phyloP scores from a whole-genome alignment of 257 asterid species.

The Ilex asprella region DNA sequence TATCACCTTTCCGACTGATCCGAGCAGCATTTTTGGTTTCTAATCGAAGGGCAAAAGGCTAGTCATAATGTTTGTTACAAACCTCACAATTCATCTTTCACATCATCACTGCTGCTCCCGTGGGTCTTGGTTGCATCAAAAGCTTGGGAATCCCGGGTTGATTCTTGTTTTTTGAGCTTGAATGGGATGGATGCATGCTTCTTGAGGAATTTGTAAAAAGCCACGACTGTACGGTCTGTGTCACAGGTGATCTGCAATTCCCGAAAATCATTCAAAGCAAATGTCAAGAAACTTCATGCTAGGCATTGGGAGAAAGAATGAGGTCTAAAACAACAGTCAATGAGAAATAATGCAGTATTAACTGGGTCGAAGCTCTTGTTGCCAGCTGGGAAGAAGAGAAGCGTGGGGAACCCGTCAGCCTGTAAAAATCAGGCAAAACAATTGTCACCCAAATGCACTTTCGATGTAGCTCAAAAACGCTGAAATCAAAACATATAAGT shows the following conservation, averaged over 20 bases:
- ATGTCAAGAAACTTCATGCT: not conserved
- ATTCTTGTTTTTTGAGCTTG: constrained; percentile 68
- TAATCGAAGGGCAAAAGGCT: not conserved
- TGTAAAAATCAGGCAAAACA: constrained; percentile 19
- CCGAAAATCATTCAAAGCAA: not conserved
- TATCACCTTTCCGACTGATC: too few species aligned
- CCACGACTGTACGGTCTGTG: constrained; percentile 82
- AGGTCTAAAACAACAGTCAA: not conserved
- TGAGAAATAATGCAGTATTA: constrained; percentile 19
- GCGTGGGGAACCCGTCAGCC: constrained; percentile 94
- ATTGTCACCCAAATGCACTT: not conserved
- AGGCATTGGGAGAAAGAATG: not conserved
- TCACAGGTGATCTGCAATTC: constrained; percentile 57
- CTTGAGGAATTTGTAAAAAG: constrained; percentile 86
- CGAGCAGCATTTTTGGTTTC: not conserved
- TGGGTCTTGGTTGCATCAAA: constrained; percentile 19
- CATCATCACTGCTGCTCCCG: constrained; percentile 24
- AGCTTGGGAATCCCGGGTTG: constrained; percentile 20
- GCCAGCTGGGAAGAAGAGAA: constrained; percentile 96
- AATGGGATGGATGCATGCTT: constrained; percentile 85
- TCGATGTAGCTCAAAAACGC: not conserved
- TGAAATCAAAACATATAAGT: not conserved
- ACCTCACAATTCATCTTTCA: constrained; percentile 67
- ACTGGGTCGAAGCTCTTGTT: constrained; percentile 97
- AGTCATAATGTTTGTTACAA: too few species aligned